These are phyloP conservation scores for Penicillium canescens DNA, from an alignment of 495 filamentous ascomycete species.

Conservation along the genomic window DNA sequence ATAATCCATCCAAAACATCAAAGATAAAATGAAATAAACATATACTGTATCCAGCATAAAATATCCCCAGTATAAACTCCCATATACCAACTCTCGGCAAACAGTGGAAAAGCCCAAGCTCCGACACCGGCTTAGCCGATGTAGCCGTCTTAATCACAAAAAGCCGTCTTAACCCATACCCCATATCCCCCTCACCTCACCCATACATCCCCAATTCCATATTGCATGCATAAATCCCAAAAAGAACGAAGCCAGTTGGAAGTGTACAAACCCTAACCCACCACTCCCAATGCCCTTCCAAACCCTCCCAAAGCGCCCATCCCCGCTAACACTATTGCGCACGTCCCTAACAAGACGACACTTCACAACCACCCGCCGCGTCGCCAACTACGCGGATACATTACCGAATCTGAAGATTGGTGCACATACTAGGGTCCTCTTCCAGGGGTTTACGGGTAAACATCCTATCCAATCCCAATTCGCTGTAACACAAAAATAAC, in stretches of 20 bases:
- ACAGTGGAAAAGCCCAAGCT: neutral
- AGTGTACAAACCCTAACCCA: too few species aligned
- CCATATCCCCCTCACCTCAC: neutral
- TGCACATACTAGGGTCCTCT: conserved; percentile 76
- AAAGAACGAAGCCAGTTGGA: too few species aligned
- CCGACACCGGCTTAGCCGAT: conserved; percentile 12
- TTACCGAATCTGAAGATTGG: conserved; percentile 77
- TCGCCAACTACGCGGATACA: conserved; percentile 58
- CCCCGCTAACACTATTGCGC: conserved; percentile 8
- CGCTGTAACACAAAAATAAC: neutral
- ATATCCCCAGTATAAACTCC: too few species aligned
- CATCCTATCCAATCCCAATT: neutral
- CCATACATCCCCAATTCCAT: too few species aligned
- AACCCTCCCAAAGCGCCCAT: conserved; percentile 15
- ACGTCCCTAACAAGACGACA: conserved; percentile 9
- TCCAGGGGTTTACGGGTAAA: conserved; percentile 84
- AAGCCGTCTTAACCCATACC: neutral
- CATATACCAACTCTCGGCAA: conserved; percentile 1
- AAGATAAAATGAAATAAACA: too few species aligned
- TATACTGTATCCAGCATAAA: too few species aligned
- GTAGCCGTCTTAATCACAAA: neutral
- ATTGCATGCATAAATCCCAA: too few species aligned
- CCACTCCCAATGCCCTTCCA: conserved; percentile 14
- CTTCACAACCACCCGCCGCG: conserved; percentile 44
- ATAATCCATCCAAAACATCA: neutral